phyloP scores from a whole-genome alignment of 2,329 filamentous ascomycete genomes.

The Xylariaceae sp. region DNA sequence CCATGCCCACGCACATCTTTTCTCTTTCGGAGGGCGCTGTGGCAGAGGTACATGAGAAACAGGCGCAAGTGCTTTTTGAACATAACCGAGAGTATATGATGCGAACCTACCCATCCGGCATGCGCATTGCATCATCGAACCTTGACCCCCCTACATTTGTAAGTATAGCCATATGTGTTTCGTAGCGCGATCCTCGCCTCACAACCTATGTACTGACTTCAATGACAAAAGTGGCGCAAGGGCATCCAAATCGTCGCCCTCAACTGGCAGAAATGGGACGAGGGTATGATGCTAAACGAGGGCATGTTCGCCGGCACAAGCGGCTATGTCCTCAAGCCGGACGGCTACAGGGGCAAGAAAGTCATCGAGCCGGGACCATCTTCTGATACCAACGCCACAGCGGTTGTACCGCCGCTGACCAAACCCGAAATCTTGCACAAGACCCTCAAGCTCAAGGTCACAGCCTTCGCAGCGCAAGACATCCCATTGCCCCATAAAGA shows the following conservation, averaged over 20 bases:
- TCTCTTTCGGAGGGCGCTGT: conserved; percentile 62
- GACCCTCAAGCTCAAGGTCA: conserved; percentile 66
- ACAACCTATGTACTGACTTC: conserved; percentile 5
- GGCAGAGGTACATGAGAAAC: conserved; percentile 53
- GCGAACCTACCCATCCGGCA: conserved; percentile 81
- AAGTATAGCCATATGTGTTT: conserved; percentile 5
- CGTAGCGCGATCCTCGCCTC: neutral
- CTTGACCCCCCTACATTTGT: conserved; percentile 72
- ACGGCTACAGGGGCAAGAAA: conserved; percentile 45
- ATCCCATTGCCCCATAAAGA: conserved; percentile 61
- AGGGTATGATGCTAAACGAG: conserved; percentile 94
- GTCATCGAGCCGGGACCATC: conserved; percentile 10
- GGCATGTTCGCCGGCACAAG: conserved; percentile 81
- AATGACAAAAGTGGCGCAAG: conserved; percentile 59
- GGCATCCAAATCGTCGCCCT: conserved; percentile 88
- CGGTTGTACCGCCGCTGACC: conserved; percentile 13
- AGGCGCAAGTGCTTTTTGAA: conserved; percentile 57
- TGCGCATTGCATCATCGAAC: conserved; percentile 80
- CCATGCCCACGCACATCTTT: conserved; percentile 66
- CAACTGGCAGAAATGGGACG: conserved; percentile 90
- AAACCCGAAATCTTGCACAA: conserved; percentile 43
- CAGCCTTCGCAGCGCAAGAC: conserved; percentile 71
- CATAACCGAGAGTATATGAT: conserved; percentile 82
- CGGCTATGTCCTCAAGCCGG: conserved; percentile 85
- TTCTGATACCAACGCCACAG: conserved; percentile 24